Evolutionary conservation across 1,284 basidiomycete genomes (phyloP), one percentile per base, ranked within the genome.

Genomic region (Grifola frondosa): DNA sequence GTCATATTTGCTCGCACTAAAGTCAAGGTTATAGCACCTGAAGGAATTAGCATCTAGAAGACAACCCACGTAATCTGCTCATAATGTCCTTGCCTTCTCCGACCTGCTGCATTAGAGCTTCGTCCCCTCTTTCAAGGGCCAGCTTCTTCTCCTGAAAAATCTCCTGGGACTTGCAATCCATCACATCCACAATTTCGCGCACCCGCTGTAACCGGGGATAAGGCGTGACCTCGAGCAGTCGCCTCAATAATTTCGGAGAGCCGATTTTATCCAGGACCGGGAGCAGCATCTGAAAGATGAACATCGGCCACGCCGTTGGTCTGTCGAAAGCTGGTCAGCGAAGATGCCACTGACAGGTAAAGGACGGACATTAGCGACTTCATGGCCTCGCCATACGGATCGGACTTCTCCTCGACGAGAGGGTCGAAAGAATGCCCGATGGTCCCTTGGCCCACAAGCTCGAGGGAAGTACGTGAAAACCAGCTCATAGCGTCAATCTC

Each of bases 1-100:
- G 43, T 37, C 28, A 46, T 45, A 32, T 64, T 65, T 9, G 58
- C 61, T 19, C 44, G 45, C 42, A 65, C 65, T 67, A 19, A 3
- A 5, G n/a, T n/a, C n/a, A n/a, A n/a, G n/a, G n/a, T n/a, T n/a
- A n/a, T n/a, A n/a, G n/a, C n/a, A n/a, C n/a, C n/a, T n/a, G 10
- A n/a, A n/a, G n/a, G n/a, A 26, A 6, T n/a, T n/a, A n/a, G n/a
- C n/a, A n/a, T n/a, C n/a, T n/a, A n/a, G n/a, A n/a, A 16, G 30
- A 31, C 16, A 3, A 46, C 59, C 33, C 40, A 63, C 63, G 43
- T 2, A 65, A 44, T 13, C 60, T 44, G 13, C 56, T 62, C 42
- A 62, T 47, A n/a, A 64, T 54, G 37, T 64, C 61, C 37, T 54
- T 56, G n/a, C 56, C 58, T 34, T 45, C 37, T 16, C 43, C 51